Conservation (phyloP, 345 rosid genomes). For the Streptanthus diversifolius region DNA sequence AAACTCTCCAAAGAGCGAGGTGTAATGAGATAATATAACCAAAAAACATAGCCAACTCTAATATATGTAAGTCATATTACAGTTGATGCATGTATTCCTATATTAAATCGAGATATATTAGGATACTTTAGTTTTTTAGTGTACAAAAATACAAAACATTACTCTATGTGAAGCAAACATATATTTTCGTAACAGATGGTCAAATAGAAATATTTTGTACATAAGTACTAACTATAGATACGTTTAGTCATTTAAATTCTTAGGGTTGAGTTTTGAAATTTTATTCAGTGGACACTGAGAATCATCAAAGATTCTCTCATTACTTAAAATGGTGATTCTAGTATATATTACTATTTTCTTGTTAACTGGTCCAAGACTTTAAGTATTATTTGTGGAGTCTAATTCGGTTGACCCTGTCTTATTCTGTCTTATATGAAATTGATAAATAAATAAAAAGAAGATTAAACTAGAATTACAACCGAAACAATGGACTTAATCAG, state of each 20-base stretch:
- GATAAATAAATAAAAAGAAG: background rate
- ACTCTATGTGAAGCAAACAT: background rate
- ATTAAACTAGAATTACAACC: too few species aligned
- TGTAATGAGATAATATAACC: too few species aligned
- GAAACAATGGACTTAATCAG: too few species aligned
- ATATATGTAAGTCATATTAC: too few species aligned
- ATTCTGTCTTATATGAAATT: background rate
- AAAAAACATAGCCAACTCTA: too few species aligned
- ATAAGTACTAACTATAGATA: background rate
- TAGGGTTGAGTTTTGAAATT: background rate
- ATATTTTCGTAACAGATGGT: background rate
- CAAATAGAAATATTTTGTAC: background rate
- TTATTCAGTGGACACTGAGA: background rate
- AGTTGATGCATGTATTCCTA: too few species aligned
- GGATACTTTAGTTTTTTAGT: too few species aligned
- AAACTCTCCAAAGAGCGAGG: background rate
- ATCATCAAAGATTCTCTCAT: background rate
- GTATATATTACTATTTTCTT: background rate
- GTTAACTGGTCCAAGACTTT: background rate
- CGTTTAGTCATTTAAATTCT: background rate
- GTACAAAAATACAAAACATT: background rate
- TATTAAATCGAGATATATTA: too few species aligned
- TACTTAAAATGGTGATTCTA: background rate
- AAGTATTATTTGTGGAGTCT: background rate
- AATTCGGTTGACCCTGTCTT: background rate